Conservation (phyloP, 768 basidiomycete genomes). For the Boletus subparvulus region DNA sequence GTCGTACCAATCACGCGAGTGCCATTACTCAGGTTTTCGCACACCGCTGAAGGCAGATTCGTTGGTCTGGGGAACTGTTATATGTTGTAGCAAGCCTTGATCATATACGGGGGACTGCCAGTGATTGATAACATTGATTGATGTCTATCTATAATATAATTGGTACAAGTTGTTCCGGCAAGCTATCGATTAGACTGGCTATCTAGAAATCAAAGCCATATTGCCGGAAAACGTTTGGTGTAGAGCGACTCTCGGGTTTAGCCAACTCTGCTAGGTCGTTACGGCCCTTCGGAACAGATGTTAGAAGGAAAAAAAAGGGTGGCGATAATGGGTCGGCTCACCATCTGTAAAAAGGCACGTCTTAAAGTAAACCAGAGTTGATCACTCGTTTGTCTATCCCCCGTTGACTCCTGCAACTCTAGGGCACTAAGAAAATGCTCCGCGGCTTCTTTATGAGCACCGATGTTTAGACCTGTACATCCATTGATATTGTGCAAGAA, state of each 20-base stretch:
- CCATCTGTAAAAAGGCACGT: conserved; percentile 80
- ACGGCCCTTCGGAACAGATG: conserved; percentile 54
- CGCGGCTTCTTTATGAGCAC: conserved; percentile 91
- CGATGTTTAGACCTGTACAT: conserved; percentile 84
- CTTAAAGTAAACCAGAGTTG: conserved; percentile 91
- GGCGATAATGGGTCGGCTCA: conserved; percentile 23
- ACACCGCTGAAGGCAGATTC: no score
- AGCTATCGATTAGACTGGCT: not conserved
- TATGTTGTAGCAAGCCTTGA: not conserved
- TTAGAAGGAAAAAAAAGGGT: not conserved
- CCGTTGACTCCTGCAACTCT: conserved; percentile 69
- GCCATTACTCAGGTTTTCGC: no score
- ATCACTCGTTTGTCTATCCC: conserved; percentile 67
- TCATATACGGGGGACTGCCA: no score
- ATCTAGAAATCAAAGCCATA: conserved; percentile 88
- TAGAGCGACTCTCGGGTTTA: conserved; percentile 56
- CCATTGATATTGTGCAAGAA: conserved; percentile 4
- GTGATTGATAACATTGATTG: no score
- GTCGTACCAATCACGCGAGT: no score
- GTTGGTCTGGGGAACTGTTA: no score
- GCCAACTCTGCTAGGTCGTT: conserved; percentile 79
- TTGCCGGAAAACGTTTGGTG: conserved; percentile 70
- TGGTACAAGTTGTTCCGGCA: not conserved
- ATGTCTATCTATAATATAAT: no score
- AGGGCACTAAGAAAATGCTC: conserved; percentile 92